Conservation (phyloP, 768 basidiomycete species). For the Tricholoma furcatifolium region DNA sequence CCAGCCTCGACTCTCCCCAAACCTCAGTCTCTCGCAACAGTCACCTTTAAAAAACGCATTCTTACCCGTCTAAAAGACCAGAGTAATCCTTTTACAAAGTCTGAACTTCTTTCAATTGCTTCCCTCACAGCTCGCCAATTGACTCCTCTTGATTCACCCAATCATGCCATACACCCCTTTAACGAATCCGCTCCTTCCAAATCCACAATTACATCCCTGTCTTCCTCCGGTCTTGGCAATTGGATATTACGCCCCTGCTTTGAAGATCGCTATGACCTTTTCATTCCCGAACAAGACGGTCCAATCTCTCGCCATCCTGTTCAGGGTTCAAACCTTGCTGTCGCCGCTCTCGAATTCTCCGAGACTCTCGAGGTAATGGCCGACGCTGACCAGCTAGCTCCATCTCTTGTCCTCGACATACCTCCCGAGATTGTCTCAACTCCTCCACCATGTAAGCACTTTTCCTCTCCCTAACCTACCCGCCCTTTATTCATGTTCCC, state of each 20-base stretch:
- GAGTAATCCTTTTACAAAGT: constrained; percentile 29
- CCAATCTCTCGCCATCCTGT: constrained; percentile 40
- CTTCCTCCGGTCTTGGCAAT: constrained; percentile 57
- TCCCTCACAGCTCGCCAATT: constrained; percentile 37
- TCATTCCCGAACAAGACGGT: constrained; percentile 39
- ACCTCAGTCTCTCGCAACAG: constrained; percentile 39
- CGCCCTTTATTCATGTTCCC: constrained; percentile 9
- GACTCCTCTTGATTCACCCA: constrained; percentile 21
- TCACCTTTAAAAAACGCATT: constrained; percentile 51
- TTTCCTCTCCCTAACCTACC: neutral
- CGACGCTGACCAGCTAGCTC: constrained; percentile 37
- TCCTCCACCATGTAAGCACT: constrained; percentile 17
- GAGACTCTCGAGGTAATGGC: constrained; percentile 64
- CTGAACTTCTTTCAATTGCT: constrained; percentile 44
- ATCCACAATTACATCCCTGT: constrained; percentile 30
- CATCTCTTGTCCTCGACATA: constrained; percentile 15
- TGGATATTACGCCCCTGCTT: constrained; percentile 77
- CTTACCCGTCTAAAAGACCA: constrained; percentile 40
- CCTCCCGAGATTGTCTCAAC: constrained; percentile 14
- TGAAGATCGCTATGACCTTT: constrained; percentile 66
- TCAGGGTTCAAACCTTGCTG: constrained; percentile 49
- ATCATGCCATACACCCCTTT: constrained; percentile 23
- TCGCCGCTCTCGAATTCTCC: constrained; percentile 73
- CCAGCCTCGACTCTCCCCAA: constrained; percentile 32
- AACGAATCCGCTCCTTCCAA: constrained; percentile 35